Base-by-base conservation (phyloP, 257 asterid species). In the Craterostigma plantagineum region DNA sequence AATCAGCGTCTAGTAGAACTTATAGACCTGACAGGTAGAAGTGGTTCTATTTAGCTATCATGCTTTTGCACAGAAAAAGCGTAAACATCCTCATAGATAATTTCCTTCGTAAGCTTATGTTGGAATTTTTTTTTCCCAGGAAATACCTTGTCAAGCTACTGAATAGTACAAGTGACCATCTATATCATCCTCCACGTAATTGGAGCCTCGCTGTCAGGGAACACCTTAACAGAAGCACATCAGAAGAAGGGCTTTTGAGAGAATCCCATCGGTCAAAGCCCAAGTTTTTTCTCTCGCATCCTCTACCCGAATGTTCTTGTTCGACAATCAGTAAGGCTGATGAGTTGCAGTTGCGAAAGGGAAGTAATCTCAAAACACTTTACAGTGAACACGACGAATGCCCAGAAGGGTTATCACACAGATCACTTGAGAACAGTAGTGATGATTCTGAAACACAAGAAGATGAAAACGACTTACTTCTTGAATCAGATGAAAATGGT, bases 11-110 rank as follows among this genome's bases (percentile, higher is more conserved):
- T 18, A 72, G 76, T 40, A 70, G 80, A 77, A 83, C 99, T 35
- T 90, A 66, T 51, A 79, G 91, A 63, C 96, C 94, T 33, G 69
- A 73, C 76, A 83, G 99, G 99, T 83, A 79, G 52, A 46, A 36
- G 27, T 12, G 23, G 45, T 8, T 16, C 12, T 27, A 7, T 2
- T 23, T 23, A 2, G 30, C 2, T 23, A 23, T 23, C 30, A 23
- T n/a, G n/a, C n/a, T n/a, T n/a, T n/a, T n/a, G n/a, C n/a, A n/a
- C n/a, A n/a, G n/a, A n/a, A n/a, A n/a, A n/a, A 23, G 30, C 30
- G 2, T 2, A 2, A 23, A 12, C 34, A 36, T 23, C 30, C 30
- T 6, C 30, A 6, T 23, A 2, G 6, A 23, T 23, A 23, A 23
- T 23, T 23, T 23, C 30, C 30, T 23, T 23, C 30, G 30, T 23